Base-by-base conservation (phyloP, 495 filamentous ascomycete genomes). In the Penicillium dipodomyicola region DNA sequence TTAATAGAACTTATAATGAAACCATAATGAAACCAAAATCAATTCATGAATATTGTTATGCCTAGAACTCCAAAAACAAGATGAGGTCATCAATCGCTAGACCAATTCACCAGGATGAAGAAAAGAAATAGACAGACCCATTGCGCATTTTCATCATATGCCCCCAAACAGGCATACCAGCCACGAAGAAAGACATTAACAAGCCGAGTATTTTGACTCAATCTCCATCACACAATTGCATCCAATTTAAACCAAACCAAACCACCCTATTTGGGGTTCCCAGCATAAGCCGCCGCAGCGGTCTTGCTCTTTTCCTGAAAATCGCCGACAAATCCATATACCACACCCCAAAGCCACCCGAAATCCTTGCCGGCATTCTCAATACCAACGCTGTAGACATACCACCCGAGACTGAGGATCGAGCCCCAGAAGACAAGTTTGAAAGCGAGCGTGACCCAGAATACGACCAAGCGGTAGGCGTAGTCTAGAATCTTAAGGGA, bases 401-500 rank as follows among this genome's bases (percentile, higher is more conserved):
- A 82, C 35, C 79, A 70, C 0, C 71, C 78, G 1, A 82, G 4
- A 0, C 73, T 72, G 17, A 77, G 69, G 12, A 91, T 30, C 2
- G 65, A 58, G 0, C 72, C 78, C 82, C 83, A 94, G 46, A 89
- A 81, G 0, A 80, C 55, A 42, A 90, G 17, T 29, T 79, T 67
- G 53, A 87, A 64, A 6, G 74, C 77, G 45, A 93, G 64, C 40
- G 75, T 65, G n/a, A 89, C 78, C 84, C 89, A 91, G 68, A 82
- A 93, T 65, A 91, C 76, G 51, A 95, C 72, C 3, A 89, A 70
- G 35, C 87, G 79, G 46, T 82, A 82, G 25, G 87, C 70, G 67
- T 85, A 84, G 64, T 84, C 72, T n/a, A 94, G 70, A 51, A 91
- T 63, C 65, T 86, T 82, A 57, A 92, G 69, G 17, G 81, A 81